These are phyloP conservation scores for Filobasidium uniguttulatum DNA, from an alignment of 1,284 basidiomycete species.

Conservation along the genomic window DNA sequence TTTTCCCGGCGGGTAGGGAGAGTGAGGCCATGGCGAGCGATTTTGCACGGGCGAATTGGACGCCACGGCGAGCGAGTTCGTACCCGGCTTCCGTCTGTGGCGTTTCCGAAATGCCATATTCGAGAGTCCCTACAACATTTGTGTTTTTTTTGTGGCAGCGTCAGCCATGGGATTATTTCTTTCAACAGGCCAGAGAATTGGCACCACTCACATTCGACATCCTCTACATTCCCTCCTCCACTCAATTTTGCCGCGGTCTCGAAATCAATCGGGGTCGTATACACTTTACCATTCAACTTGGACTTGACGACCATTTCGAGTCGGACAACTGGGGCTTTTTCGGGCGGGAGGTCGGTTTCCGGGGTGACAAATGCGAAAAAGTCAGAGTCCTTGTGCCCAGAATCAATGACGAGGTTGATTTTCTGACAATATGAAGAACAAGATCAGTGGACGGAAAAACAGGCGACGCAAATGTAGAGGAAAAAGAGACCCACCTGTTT, in stretches of 20 bases:
- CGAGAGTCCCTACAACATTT: slow-evolving; percentile 26
- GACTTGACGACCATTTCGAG: slow-evolving; percentile 37
- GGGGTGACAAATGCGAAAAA: slow-evolving; percentile 58
- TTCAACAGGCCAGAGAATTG: not conserved
- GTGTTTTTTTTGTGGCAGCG: not conserved
- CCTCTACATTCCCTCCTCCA: slow-evolving; percentile 14
- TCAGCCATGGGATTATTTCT: not conserved
- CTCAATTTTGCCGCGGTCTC: slow-evolving; percentile 16
- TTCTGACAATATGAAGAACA: slow-evolving; percentile 1
- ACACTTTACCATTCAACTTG: slow-evolving; percentile 29
- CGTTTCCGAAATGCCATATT: slow-evolving; percentile 22
- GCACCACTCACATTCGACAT: slow-evolving; percentile 21
- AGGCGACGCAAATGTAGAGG: not conserved
- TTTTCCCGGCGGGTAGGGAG: slow-evolving; percentile 29
- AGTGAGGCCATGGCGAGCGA: slow-evolving; percentile 23
- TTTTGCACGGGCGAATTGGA: slow-evolving; percentile 14
- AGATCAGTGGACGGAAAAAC: not conserved
- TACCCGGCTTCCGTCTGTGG: slow-evolving; percentile 13
- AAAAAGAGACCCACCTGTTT: slow-evolving; percentile 43
- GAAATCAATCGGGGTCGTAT: slow-evolving; percentile 22
- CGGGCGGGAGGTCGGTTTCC: slow-evolving; percentile 38
- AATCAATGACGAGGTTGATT: slow-evolving; percentile 3
- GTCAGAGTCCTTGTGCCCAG: slow-evolving; percentile 18
- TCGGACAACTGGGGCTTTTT: slow-evolving; percentile 38
- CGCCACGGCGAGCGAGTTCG: slow-evolving; percentile 9